phyloP scores from a whole-genome alignment of 163 green algal species.

The Prototheca stagnorum region DNA sequence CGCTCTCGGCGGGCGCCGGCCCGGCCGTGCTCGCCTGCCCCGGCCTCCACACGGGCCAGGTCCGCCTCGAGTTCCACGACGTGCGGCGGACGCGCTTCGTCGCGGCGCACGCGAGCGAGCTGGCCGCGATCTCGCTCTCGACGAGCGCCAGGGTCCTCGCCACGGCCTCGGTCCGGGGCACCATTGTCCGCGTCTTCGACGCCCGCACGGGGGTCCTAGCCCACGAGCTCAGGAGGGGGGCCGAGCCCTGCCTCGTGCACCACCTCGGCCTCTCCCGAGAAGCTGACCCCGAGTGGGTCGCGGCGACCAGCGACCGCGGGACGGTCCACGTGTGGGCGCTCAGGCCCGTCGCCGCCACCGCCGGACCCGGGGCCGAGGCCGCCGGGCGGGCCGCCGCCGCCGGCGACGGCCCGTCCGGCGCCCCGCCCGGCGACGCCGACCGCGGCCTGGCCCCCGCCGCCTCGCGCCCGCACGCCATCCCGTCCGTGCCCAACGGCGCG shows the following conservation, averaged over 20 bases:
- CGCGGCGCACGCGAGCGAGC: constrained; percentile 57
- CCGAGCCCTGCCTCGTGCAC: constrained; percentile 71
- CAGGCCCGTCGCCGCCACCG: not conserved
- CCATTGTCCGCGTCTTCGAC: constrained; percentile 75
- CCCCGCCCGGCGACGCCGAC: no score
- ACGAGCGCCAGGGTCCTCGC: constrained; percentile 74
- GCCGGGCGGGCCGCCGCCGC: no score
- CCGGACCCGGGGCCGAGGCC: no score
- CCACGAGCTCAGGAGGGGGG: constrained; percentile 79
- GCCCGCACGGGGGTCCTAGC: constrained; percentile 61
- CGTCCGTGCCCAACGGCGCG: no score
- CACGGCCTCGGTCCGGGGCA: constrained; percentile 81
- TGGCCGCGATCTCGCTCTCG: constrained; percentile 64
- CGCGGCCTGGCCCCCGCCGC: no score
- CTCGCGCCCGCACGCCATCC: no score
- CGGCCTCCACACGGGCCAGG: constrained; percentile 73
- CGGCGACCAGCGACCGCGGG: constrained; percentile 77
- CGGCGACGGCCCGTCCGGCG: no score
- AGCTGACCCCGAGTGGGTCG: constrained; percentile 57
- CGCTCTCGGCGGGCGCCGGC: constrained; percentile 58
- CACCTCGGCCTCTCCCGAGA: constrained; percentile 50
- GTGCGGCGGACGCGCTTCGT: constrained; percentile 78
- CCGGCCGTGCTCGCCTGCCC: constrained; percentile 82
- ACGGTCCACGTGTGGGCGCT: constrained; percentile 88
- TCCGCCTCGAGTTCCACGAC: constrained; percentile 88